Conservation (phyloP, 441 rosid species). For the Jatropha multifida region DNA sequence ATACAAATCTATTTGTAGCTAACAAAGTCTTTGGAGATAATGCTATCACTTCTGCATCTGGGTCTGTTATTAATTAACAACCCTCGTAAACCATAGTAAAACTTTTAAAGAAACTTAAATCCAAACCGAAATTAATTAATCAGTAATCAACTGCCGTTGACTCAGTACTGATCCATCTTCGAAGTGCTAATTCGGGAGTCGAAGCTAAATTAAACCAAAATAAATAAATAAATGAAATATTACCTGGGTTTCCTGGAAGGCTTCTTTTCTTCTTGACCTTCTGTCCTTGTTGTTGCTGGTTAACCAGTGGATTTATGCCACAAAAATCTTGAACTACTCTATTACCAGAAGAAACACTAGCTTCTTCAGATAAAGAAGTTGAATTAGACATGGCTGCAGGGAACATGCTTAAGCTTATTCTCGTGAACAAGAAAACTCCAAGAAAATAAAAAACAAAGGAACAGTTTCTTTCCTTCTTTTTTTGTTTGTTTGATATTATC, state of each 20-base stretch:
- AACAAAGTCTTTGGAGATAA: conserved; percentile 73
- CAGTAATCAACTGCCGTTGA: no score
- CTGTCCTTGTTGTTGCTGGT: conserved; percentile 43
- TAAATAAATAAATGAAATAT: background rate
- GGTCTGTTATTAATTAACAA: conserved; percentile 43
- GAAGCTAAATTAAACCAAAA: background rate
- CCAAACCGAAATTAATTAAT: no score
- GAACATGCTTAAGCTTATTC: conserved; percentile 36
- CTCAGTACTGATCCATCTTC: no score
- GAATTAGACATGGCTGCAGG: conserved; percentile 61
- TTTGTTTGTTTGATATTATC: conserved; percentile 14
- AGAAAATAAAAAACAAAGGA: conserved; percentile 35
- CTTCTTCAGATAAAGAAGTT: conserved; percentile 67
- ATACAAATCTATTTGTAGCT: conserved; percentile 81
- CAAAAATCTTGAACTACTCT: conserved; percentile 48
- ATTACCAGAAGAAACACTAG: conserved; percentile 61
- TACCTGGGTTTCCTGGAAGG: conserved; percentile 95
- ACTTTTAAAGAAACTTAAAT: no score
- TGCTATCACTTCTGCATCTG: conserved; percentile 85
- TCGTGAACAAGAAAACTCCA: conserved; percentile 54
- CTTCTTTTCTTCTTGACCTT: conserved; percentile 80
- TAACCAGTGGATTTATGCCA: conserved; percentile 39
- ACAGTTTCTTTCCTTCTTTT: conserved; percentile 23
- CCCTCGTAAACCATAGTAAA: no score
- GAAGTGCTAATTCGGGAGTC: no score